Conservation (phyloP, 1,284 basidiomycete genomes). For the Hypsizygus ulmarius region DNA sequence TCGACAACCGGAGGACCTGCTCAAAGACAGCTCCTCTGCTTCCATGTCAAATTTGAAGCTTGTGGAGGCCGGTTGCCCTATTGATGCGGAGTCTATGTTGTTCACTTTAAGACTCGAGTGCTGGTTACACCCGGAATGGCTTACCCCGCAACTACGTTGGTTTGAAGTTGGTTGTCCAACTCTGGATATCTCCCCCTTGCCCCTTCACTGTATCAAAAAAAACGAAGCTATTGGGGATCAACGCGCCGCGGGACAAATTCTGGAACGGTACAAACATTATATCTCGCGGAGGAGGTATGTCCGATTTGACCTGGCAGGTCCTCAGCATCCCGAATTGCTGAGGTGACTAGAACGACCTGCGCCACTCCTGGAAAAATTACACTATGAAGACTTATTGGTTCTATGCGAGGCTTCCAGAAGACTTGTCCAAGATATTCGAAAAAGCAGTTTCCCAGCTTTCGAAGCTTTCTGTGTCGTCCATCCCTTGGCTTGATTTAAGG, state of each 20-base stretch:
- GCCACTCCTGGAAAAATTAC: conserved; percentile 29
- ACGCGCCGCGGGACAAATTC: conserved; percentile 54
- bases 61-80: conserved; percentile 29
- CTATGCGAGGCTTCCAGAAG: conserved; percentile 24
- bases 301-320: conserved; percentile 29
- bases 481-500: conserved; percentile 26
- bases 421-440: conserved; percentile 28
- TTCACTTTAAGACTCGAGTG: conserved; percentile 28
- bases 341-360: conserved; percentile 21
- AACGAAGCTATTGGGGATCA: conserved; percentile 37
- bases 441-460: conserved; percentile 25
- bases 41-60: conserved; percentile 30
- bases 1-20: conserved; percentile 10
- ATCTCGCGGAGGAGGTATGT: conserved; percentile 42
- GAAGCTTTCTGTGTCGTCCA: conserved; percentile 28
- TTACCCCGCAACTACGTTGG: conserved; percentile 26
- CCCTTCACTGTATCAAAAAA: conserved; percentile 30
- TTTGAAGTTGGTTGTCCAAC: conserved; percentile 28
- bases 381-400: conserved; percentile 26
- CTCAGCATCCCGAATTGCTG: conserved; percentile 22
- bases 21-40: conserved; percentile 26
- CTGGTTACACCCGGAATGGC: conserved; percentile 28
- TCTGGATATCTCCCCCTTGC: conserved; percentile 30
- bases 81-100: conserved; percentile 31
- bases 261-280: conserved; percentile 53